Evolutionary conservation across 2,329 filamentous ascomycete genomes (phyloP), one percentile per base, ranked within the genome.

Genomic region (Exophiala bonariae): DNA sequence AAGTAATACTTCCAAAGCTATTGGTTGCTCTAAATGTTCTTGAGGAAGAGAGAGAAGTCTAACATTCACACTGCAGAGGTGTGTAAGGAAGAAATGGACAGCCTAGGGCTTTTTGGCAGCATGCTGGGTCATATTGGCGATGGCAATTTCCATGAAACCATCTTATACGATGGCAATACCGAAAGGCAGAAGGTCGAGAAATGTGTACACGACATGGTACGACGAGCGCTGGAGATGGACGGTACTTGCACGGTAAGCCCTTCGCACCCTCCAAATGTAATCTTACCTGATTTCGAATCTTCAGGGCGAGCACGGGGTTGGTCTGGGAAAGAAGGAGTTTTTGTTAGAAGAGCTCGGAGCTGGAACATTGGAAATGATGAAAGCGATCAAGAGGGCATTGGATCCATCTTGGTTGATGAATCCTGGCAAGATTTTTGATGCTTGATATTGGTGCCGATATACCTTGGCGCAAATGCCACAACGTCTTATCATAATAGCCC

Each of bases 141-240:
- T 63, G 91, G 91, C 31, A 96, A 96, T 67, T 96, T 96, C 72
- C 91, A 96, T 65, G 85, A 91, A 64, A 88, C 85, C 63, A 92
- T 96, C 68, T 85, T 96, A 71, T 96, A 95, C 14, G 13, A 41
- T 35, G n/a, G 3, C 4, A 28, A 44, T 5, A 43, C 51, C 4
- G 63, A 65, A 31, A 60, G 54, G 43, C 47, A 37, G 1, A 52
- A 42, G 9, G 67, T 56, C 0, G 59, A 63, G 32, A 44, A 55
- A 11, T 38, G 40, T 13, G 52, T 67, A 17, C 41, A 69, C n/a
- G 26, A 18, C 6, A 38, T 50, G 36, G 34, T 58, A 7, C 35
- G 46, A 22, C 36, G 35, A 14, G 59, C 50, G 4, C 38, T 61
- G 3, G 47, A 54, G 23, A 51, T 61, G 53, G 54, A 61, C 13